Evolutionary conservation across 352 stramenopile species (phyloP).

Genomic region (Pilasporangium apinafurcum): DNA sequence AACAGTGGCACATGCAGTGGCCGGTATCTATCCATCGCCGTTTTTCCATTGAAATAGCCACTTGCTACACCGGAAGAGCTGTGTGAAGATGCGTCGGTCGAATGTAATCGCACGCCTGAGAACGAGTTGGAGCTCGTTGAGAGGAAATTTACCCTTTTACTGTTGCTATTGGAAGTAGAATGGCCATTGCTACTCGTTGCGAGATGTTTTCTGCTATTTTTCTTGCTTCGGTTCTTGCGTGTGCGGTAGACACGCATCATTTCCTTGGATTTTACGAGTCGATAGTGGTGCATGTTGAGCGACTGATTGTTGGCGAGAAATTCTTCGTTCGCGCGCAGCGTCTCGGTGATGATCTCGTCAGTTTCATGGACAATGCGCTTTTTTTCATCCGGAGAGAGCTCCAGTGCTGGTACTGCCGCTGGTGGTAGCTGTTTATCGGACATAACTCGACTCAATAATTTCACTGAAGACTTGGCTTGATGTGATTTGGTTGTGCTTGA

Average conservation of each 20-base stretch:
- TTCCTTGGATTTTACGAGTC: constrained; percentile 9
- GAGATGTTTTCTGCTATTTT: too few relatives aligned
- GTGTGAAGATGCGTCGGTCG: too few relatives aligned
- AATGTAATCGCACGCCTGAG: too few relatives aligned
- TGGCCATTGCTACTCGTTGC: too few relatives aligned
- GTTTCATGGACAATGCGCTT: constrained; percentile 16
- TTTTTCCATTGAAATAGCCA: constrained; percentile 9
- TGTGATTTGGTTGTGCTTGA: too few relatives aligned
- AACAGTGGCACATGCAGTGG: constrained; percentile 15
- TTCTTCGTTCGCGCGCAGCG: constrained; percentile 11
- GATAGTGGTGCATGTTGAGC: constrained; percentile 12
- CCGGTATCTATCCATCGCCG: constrained; percentile 15
- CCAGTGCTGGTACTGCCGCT: constrained; percentile 7
- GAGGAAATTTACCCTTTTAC: too few relatives aligned
- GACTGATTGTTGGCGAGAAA: constrained; percentile 4
- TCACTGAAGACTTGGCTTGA: too few relatives aligned
- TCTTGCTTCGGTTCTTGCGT: too few relatives aligned
- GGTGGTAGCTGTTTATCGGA: constrained; percentile 18
- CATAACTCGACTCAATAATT: too few relatives aligned
- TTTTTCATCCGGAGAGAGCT: constrained; percentile 8
- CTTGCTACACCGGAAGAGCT: too few relatives aligned
- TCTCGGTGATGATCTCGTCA: constrained; percentile 19
- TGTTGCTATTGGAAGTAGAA: too few relatives aligned
- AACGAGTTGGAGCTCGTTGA: too few relatives aligned
- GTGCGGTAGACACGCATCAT: constrained; percentile 5